Evolutionary conservation across 306 rosid genomes (phyloP).

Genomic region (Vachellia pachyceras): DNA sequence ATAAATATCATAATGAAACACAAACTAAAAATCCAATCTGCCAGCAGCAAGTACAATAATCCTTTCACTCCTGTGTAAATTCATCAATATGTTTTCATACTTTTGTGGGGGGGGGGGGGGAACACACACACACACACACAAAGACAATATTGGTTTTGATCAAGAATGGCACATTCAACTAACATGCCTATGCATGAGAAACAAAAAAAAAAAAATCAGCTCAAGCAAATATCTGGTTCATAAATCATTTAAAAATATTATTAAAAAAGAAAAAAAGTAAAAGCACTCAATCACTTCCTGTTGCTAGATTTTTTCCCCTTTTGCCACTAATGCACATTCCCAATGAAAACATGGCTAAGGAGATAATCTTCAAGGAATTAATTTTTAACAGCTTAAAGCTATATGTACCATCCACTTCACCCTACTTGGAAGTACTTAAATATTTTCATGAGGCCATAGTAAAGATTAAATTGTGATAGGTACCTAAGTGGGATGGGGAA

Average conservation of each 20-base stretch:
- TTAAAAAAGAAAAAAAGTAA: constrained; percentile 16
- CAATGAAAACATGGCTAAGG: constrained; percentile 10
- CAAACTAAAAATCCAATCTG: constrained; percentile 12
- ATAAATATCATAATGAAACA: constrained; percentile 23
- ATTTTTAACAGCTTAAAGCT: constrained; percentile 13
- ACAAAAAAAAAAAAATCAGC: neutral
- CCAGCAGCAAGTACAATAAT: constrained; percentile 24
- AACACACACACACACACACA: too few relatives aligned
- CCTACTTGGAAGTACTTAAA: neutral
- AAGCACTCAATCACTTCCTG: constrained; percentile 20
- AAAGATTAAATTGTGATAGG: too few relatives aligned
- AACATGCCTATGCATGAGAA: neutral
- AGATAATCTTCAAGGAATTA: constrained; percentile 20
- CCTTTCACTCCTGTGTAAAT: constrained; percentile 20
- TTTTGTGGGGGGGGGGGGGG: too few relatives aligned
- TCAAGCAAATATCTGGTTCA: constrained; percentile 9
- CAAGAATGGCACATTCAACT: constrained; percentile 7
- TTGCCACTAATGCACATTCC: neutral
- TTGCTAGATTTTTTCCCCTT: neutral
- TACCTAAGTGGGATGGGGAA: too few relatives aligned
- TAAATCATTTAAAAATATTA: neutral
- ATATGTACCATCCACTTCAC: neutral
- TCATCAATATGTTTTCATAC: constrained; percentile 9
- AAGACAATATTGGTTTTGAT: neutral
- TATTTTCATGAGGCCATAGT: constrained; percentile 24